Percentiles rank a stretch among this genome's conserved stretches.
These are phyloP conservation scores for Phascolomyces articulosus DNA, from an alignment of 371 early-diverging fungal species.

Conservation along the genomic window DNA sequence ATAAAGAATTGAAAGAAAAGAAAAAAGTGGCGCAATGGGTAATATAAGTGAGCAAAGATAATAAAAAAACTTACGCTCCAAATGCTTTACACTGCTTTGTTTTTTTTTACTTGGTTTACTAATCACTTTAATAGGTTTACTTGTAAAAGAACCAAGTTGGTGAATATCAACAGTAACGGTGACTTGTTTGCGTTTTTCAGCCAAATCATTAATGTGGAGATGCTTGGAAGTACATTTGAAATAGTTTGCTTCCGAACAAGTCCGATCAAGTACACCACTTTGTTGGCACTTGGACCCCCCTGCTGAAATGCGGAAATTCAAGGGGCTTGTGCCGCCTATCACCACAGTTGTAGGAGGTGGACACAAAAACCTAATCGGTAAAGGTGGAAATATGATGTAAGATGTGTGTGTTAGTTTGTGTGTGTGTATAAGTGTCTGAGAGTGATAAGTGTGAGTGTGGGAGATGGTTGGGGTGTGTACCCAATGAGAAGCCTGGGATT, in stretches of 20 bases:
- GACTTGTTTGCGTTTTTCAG: conserved; percentile 73
- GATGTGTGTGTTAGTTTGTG: too few species aligned
- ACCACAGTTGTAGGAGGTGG: conserved; percentile 76
- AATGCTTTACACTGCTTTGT: conserved; percentile 72
- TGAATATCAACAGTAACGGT: conserved; percentile 66
- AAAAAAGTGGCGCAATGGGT: too few species aligned
- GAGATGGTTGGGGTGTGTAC: not conserved
- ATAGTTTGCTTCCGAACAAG: not conserved
- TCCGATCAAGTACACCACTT: not conserved
- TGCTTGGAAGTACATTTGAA: conserved; percentile 71
- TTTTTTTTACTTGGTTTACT: conserved; percentile 82
- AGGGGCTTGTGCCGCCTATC: conserved; percentile 43
- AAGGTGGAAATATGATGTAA: too few species aligned
- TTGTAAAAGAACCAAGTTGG: conserved; percentile 65
- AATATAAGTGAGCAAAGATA: too few species aligned
- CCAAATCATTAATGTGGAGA: conserved; percentile 75
- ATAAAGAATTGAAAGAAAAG: not conserved
- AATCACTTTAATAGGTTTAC: conserved; percentile 76
- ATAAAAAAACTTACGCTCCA: conserved; percentile 46
- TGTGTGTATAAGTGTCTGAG: conserved; percentile 2
- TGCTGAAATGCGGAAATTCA: conserved; percentile 5
- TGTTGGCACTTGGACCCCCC: not conserved
- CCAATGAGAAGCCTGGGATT: conserved; percentile 17
- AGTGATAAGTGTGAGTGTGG: too few species aligned
- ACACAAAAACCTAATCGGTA: conserved; percentile 54